phyloP scores from a whole-genome alignment of 345 rosid species.

The Pistacia integerrima region DNA sequence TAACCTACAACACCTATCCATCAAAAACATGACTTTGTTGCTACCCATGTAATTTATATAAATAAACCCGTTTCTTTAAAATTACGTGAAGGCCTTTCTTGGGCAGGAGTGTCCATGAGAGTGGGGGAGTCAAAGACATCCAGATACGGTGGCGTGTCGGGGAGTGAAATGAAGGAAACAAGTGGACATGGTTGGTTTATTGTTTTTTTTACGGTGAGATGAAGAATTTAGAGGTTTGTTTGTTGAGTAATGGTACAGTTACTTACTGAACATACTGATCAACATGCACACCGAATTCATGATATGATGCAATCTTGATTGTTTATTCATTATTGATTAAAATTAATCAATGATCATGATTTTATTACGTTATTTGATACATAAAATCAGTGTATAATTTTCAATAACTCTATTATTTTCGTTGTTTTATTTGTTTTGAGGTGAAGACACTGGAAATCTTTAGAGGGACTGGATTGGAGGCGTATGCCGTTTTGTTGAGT shows the following conservation, averaged over 20 bases:
- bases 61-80: not conserved
- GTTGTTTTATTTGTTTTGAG: not conserved
- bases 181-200: slow-evolving; percentile 40
- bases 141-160: slow-evolving; percentile 67
- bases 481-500: not conserved
- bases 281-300: too few relatives aligned
- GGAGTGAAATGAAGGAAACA: slow-evolving; percentile 43
- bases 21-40: too few relatives aligned
- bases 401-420: too few relatives aligned
- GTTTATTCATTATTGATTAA: too few relatives aligned
- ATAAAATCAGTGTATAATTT: too few relatives aligned
- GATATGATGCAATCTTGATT: too few relatives aligned
- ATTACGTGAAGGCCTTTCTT: slow-evolving; percentile 23
- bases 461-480: not conserved
- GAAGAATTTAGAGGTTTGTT: not conserved
- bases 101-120: slow-evolving; percentile 86
- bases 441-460: not conserved
- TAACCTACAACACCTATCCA: too few relatives aligned
- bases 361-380: too few relatives aligned
- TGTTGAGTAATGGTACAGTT: too few relatives aligned
- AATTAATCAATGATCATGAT: too few relatives aligned
- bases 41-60: too few relatives aligned
- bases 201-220: not conserved
- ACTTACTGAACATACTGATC: too few relatives aligned
- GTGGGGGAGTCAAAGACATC: slow-evolving; percentile 74